Evolutionary conservation across 192 early-diverging fungal genomes (phyloP).

Genomic region (Allomyces macrogynus): DNA sequence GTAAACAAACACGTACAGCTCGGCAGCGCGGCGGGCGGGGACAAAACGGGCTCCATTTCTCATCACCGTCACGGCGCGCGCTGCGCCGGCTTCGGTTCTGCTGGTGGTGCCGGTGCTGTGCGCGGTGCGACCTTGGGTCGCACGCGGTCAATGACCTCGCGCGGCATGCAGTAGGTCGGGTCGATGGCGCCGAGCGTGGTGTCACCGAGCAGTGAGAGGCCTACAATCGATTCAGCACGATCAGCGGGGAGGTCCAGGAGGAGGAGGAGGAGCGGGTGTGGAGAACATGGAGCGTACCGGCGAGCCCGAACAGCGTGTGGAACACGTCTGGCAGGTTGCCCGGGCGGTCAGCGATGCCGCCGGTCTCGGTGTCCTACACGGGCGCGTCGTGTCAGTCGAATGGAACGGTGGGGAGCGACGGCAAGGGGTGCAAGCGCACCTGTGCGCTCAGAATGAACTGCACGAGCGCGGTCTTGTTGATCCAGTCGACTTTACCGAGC

Average conservation of each 20-base stretch:
- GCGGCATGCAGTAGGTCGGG: conserved; percentile 80
- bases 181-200: conserved; percentile 53
- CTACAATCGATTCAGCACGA: conserved; percentile 4
- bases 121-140: conserved; percentile 6
- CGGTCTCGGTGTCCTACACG: conserved; percentile 46
- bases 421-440: conserved; percentile 15
- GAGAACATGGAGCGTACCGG: conserved; percentile 27
- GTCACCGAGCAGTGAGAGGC: conserved; percentile 68
- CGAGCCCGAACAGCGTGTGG: conserved; percentile 87
- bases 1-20: too few relatives aligned
- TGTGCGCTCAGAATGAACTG: conserved; percentile 66
- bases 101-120: not conserved
- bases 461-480: conserved; percentile 47
- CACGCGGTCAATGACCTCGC: conserved; percentile 30
- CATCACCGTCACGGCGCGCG: not conserved
- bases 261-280: not conserved
- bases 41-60: not conserved
- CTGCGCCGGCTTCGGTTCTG: not conserved
- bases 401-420: not conserved
- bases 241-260: not conserved
- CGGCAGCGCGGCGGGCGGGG: too few relatives aligned
- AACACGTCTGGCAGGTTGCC: conserved; percentile 88
- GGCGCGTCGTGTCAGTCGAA: not conserved
- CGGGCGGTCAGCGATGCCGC: conserved; percentile 84
- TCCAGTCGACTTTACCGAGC: conserved; percentile 65